Evolutionary conservation across 192 early-diverging fungal genomes (phyloP), one percentile per base, ranked within the genome.

Genomic region (Oehlia diaphana): DNA sequence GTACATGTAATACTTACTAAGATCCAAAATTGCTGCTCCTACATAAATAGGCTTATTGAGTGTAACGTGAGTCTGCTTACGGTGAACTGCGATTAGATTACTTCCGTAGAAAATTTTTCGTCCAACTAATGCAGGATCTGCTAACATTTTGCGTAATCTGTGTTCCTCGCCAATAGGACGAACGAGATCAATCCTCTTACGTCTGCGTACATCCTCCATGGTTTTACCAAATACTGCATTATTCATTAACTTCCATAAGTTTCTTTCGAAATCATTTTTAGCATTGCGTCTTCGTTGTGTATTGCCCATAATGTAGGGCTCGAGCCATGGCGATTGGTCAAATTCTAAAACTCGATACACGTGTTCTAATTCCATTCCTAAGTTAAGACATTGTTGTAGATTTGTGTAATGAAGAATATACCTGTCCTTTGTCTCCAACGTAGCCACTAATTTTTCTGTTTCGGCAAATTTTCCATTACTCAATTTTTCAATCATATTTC

Each of bases 161-260:
- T 49, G 5, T 19, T 31, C 33, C 21, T 72, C 44, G 1, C 19
- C 14, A 49, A 39, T 37, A 3, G 13, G 70, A 44, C 39, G n/a
- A 12, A 28, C 31, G 10, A 73, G 14, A 42, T 76, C 74, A 19
- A 76, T 63, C 2, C 63, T 63, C 12, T 63, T 61, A 37, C 62
- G 58, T 14, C 63, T 39, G 39, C 74, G 61, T 0, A 76, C 74
- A 39, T 76, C 74, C 4, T 76, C 74, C 74, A 76, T 63, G 21
- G 74, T 76, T 76, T 76, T 76, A 6, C 74, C 74, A 14, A 76
- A 76, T 42, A 76, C 74, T n/a, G 74, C 61, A 26, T 76, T 76
- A n/a, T 76, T 76, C 74, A 76, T 76, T 39, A 76, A 76, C 21
- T 76, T 76, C 58, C 74, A 76, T 9, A 76, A 64, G 16, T 76